These are phyloP conservation scores for Solanum pinnatisectum DNA, from an alignment of 257 asterid species.

Conservation along the genomic window DNA sequence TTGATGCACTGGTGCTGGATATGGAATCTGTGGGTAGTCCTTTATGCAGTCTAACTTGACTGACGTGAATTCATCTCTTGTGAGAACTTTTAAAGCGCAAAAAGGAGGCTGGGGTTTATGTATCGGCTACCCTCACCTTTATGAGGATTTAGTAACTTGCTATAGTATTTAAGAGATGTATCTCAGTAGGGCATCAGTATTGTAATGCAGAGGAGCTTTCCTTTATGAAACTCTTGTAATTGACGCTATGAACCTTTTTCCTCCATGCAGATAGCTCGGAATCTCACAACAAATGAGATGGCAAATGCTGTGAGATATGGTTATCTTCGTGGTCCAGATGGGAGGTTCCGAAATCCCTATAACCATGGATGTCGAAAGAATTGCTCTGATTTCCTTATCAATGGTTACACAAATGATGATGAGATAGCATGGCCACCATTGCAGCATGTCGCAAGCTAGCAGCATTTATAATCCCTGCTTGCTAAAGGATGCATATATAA, in stretches of 20 bases:
- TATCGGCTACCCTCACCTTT: neutral
- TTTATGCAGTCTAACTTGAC: neutral
- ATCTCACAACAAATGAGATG: slow-evolving; percentile 81
- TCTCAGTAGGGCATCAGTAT: neutral
- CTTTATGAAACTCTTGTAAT: neutral
- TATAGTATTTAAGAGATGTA: neutral
- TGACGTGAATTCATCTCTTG: neutral
- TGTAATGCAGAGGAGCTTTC: neutral
- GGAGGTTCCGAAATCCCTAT: slow-evolving; percentile 82
- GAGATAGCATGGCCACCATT: slow-evolving; percentile 95
- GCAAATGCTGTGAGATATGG: slow-evolving; percentile 79
- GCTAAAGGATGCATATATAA: neutral
- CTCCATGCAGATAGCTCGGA: slow-evolving; percentile 63
- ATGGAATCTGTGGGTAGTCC: neutral
- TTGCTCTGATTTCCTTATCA: slow-evolving; percentile 67
- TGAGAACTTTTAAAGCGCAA: neutral
- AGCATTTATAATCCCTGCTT: neutral
- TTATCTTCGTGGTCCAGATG: slow-evolving; percentile 91
- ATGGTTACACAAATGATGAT: slow-evolving; percentile 70
- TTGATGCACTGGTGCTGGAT: neutral
- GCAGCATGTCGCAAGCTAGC: slow-evolving; percentile 44
- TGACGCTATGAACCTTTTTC: neutral
- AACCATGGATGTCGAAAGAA: slow-evolving; percentile 89
- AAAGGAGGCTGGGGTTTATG: neutral
- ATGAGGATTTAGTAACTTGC: neutral